Conservation (phyloP, 441 rosid genomes). For the Lepidium campestre region DNA sequence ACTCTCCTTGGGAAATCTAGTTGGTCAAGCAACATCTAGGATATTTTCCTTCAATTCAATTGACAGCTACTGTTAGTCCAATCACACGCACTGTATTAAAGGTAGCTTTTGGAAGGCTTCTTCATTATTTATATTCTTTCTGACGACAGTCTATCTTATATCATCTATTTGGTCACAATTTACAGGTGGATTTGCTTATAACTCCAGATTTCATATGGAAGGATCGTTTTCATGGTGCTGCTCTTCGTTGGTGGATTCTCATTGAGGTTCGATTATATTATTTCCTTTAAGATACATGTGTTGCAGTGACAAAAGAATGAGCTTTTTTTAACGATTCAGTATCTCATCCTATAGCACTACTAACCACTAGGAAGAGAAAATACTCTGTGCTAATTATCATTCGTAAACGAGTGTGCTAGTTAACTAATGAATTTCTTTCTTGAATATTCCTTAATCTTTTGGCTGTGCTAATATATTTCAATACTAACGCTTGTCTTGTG, state of each 20-base stretch:
- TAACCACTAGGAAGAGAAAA: neutral
- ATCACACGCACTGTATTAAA: slow-evolving; percentile 98
- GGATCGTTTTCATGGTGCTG: slow-evolving; percentile 93
- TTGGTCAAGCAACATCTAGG: slow-evolving; percentile 88
- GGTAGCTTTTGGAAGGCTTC: slow-evolving; percentile 40
- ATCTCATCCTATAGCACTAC: neutral
- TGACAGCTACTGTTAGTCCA: slow-evolving; percentile 92
- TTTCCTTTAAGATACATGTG: neutral
- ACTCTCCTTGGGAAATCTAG: slow-evolving; percentile 35
- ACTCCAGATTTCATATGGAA: slow-evolving; percentile 90
- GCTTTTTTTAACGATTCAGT: neutral
- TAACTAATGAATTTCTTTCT: neutral
- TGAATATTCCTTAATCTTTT: neutral
- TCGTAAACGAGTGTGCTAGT: slow-evolving; percentile 5
- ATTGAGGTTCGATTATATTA: slow-evolving; percentile 60
- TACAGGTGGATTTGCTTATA: slow-evolving; percentile 83
- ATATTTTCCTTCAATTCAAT: slow-evolving; percentile 79
- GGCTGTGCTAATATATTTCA: neutral
- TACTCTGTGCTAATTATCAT: neutral
- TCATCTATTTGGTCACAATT: slow-evolving; percentile 18
- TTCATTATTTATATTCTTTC: slow-evolving; percentile 1
- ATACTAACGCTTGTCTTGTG: slow-evolving; percentile 4
- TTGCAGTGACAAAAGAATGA: slow-evolving; percentile 6
- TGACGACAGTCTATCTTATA: slow-evolving; percentile 5
- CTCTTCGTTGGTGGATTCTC: slow-evolving; percentile 98